Percentiles rank a stretch among this genome's conserved stretches.
These are phyloP conservation scores for Baudoinia panamericana DNA, from an alignment of 495 filamentous ascomycete species.

Conservation along the genomic window DNA sequence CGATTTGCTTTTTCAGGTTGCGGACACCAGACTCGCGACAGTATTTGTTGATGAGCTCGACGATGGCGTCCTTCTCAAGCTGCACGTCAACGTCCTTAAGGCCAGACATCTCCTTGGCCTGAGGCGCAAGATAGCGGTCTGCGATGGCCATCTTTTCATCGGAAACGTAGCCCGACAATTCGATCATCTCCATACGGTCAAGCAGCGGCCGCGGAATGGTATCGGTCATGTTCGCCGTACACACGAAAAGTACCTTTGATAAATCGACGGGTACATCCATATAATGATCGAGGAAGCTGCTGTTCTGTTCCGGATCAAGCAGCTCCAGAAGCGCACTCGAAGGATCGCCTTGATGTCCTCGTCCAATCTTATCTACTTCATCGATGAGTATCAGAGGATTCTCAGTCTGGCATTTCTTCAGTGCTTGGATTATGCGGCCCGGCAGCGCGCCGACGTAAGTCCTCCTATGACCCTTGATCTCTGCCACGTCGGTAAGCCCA, in stretches of 20 bases:
- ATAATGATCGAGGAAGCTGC: conserved; percentile 94
- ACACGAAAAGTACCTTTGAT: conserved; percentile 96
- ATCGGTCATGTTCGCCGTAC: conserved; percentile 97
- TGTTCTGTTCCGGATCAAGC: conserved; percentile 95
- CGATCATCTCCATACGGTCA: conserved; percentile 97
- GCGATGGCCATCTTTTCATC: conserved; percentile 99
- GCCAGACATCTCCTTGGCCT: conserved; percentile 80
- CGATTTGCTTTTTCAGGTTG: conserved; percentile 98
- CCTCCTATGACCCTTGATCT: conserved; percentile 94
- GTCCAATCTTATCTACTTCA: conserved; percentile 94
- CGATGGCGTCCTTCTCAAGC: conserved; percentile 72
- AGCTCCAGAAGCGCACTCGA: conserved; percentile 89
- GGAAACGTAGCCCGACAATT: conserved; percentile 90
- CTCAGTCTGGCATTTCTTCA: conserved; percentile 98
- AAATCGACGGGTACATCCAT: conserved; percentile 98
- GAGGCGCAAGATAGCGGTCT: conserved; percentile 78
- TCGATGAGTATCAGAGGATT: conserved; percentile 96
- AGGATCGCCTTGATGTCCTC: conserved; percentile 90
- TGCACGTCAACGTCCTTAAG: conserved; percentile 80
- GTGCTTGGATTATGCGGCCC: conserved; percentile 89
- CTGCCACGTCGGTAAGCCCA: conserved; percentile 93
- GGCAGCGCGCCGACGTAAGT: conserved; percentile 96
- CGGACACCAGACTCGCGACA: conserved; percentile 94
- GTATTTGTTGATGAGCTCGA: conserved; percentile 96
- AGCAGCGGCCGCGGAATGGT: conserved; percentile 91